phyloP scores from a whole-genome alignment of 495 filamentous ascomycete species.

The Astrocystis sublimbata region DNA sequence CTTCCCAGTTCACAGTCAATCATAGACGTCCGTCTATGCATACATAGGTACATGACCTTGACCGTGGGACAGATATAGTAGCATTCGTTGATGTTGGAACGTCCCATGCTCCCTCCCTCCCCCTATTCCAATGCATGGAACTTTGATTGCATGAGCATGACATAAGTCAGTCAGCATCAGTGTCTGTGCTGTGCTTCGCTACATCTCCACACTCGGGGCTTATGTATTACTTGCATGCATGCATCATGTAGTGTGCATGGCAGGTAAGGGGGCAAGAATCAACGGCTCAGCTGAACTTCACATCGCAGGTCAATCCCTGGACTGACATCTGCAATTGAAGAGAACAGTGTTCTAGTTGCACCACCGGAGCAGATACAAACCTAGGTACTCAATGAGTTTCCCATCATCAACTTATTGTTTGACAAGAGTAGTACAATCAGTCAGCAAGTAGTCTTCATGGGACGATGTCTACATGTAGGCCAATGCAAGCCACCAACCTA shows the following conservation, averaged over 20 bases:
- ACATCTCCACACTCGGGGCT: neutral
- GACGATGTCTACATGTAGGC: too few species aligned
- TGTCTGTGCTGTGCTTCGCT: neutral
- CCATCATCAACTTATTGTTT: neutral
- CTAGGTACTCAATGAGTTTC: neutral
- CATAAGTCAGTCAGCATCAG: too few species aligned
- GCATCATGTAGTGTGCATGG: too few species aligned
- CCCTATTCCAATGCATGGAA: neutral
- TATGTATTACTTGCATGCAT: neutral
- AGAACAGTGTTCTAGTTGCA: too few species aligned
- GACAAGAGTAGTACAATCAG: neutral
- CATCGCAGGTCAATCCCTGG: neutral
- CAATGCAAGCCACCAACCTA: neutral
- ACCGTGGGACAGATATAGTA: neutral
- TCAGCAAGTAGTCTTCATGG: too few species aligned
- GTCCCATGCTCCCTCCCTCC: neutral
- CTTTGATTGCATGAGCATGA: slow-evolving; percentile 1
- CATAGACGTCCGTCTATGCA: too few species aligned
- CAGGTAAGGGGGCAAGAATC: too few species aligned
- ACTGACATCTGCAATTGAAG: too few species aligned
- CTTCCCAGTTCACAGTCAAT: too few species aligned
- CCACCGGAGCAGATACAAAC: too few species aligned
- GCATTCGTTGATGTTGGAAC: neutral
- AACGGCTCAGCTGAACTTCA: neutral
- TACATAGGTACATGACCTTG: neutral